Base-by-base conservation (phyloP, 2,329 filamentous ascomycete genomes). In the Talaromyces sp. region DNA sequence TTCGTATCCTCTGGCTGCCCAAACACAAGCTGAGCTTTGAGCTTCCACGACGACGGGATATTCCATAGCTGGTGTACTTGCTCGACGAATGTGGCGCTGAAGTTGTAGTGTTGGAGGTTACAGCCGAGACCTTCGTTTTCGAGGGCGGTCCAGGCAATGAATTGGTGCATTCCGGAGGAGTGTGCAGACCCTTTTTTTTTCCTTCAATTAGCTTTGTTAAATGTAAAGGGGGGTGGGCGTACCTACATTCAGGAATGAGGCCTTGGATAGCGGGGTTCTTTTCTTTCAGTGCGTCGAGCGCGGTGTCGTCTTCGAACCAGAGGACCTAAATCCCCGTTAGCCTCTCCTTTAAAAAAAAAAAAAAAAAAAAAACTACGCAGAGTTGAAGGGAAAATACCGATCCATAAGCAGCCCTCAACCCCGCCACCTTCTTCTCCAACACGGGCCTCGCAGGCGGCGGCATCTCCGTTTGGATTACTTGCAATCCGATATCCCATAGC, bases 81-180 rank as follows among this genome's bases (percentile, higher is more conserved):
- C 2, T 62, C 58, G 19, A 6, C 11, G 19, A 62, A 39, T 0
- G 42, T 33, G 19, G 57, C 42, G n/a, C 58, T 33, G 47, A 62
- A 62, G 36, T 57, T 49, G 39, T 57, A 62, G 49, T 62, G 61
- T 27, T 62, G 61, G 33, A 62, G 54, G 25, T 47, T 62, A n/a
- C 57, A 58, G 22, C 61, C 61, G 44, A 62, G 57, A n/a, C 61
- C 61, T 55, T 62, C 61, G 32, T 51, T 49, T 22, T 19, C 11
- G 7, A 62, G 47, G 7, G 61, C 61, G 1, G 61, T 55, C 61
- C 61, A 62, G n/a, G 90, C 66, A 62, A 84, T 78, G 77, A 84
- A 87, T 80, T 95, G 89, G 70, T 89, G 83, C 85, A 96, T 96
- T 75, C 83, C 92, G 71, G 81, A 82, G 64, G 86, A 86, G 78